Conservation (phyloP, 176 grass and related monocot species). For the Puya raimondii region DNA sequence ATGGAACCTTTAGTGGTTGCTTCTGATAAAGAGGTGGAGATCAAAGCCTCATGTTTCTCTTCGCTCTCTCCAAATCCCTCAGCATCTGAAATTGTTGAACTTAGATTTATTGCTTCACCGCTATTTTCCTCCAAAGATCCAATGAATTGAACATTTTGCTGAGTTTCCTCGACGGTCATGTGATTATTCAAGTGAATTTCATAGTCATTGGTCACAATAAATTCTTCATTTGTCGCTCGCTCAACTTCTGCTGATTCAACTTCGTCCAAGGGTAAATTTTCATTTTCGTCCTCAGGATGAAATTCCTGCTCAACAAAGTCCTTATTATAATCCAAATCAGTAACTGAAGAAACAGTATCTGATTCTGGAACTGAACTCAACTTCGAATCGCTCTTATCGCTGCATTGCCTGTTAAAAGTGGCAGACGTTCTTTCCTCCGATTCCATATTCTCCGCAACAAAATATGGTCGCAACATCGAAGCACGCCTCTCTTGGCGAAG, state of each 20-base stretch:
- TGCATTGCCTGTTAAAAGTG: constrained; percentile 8
- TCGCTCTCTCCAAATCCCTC: constrained; percentile 9
- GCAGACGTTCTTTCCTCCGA: constrained; percentile 13
- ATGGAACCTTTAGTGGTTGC: background rate
- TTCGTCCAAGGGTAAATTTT: constrained; percentile 26
- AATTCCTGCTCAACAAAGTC: background rate
- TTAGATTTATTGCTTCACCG: constrained; percentile 5
- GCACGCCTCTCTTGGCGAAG: background rate
- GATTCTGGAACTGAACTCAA: constrained; percentile 27
- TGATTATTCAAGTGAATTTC: background rate
- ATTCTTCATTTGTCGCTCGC: background rate
- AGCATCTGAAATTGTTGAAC: constrained; percentile 1
- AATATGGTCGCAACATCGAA: constrained; percentile 29
- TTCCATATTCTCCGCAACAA: constrained; percentile 25
- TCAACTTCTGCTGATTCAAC: constrained; percentile 14
- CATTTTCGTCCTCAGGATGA: constrained; percentile 16
- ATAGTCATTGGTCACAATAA: background rate
- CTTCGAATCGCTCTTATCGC: constrained; percentile 20
- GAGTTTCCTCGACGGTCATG: background rate
- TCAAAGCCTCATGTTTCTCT: constrained; percentile 3
- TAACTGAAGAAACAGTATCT: constrained; percentile 24
- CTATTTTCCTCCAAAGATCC: background rate
- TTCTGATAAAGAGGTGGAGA: background rate
- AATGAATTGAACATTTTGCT: background rate
- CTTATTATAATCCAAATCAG: constrained; percentile 36